Base-by-base conservation (phyloP, 2,329 filamentous ascomycete species). In the Hypoxylon sp. region DNA sequence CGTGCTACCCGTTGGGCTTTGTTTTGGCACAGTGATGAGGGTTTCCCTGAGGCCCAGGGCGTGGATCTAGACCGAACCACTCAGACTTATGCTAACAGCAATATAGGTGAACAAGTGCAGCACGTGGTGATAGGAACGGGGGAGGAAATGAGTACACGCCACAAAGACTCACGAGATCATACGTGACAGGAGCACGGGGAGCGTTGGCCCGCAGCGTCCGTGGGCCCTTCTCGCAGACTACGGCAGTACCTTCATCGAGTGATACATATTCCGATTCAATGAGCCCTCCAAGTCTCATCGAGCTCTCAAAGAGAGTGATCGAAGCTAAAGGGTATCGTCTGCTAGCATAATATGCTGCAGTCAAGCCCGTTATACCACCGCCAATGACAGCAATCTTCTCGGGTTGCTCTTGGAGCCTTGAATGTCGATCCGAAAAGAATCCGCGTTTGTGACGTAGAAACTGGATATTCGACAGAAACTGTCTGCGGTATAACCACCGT, bases 151-250 rank as follows among this genome's bases (percentile, higher is more conserved):
- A 34, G 10, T 17, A 34, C 11, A 28, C 7, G 19, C 19, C 19
- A 48, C 14, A 3, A 41, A 45, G 17, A 62, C 58, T 52, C 43
- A 66, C 63, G 32, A 66, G 58, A 55, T 62, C 63, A 52, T 62
- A 66, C 9, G 58, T 66, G 30, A 56, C 58, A 41, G 58, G 50
- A 21, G 63, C 63, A 52, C 58, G 49, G 14, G 50, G 49, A 48
- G 63, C 58, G 30, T 62, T 66, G 9, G 51, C 63, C 13, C 63
- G 51, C 6, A 66, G 52, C 21, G 63, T 66, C n/a, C 63, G 45
- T 5, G 63, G 63, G 10, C 63, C 63, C 32, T 21, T 52, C 52
- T 66, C 58, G 17, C 58, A 66, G 10, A 62, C 34, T 14, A 60
- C 32, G 14, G 25, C 25, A 41, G 52, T 49, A 41, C 23, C 55